Conservation (phyloP, 2,329 filamentous ascomycete genomes). For the Xylariaceae sp. region DNA sequence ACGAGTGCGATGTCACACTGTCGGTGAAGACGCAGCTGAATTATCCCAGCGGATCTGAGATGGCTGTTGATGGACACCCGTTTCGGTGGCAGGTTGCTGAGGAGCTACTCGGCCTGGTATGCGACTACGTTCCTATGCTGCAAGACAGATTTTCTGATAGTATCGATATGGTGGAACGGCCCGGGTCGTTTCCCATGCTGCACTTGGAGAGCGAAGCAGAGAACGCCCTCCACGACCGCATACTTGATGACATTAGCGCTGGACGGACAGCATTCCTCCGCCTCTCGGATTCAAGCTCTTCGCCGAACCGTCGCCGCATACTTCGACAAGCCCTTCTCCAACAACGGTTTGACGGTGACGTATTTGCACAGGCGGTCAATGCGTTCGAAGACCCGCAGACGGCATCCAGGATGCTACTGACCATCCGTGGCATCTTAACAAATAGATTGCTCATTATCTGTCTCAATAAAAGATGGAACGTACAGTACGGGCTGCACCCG, state of each 20-base stretch:
- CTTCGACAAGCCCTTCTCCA: too few relatives aligned
- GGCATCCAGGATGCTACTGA: slow-evolving; percentile 41
- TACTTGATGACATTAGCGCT: slow-evolving; percentile 42
- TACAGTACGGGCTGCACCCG: slow-evolving; percentile 60
- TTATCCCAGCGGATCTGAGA: slow-evolving; percentile 52
- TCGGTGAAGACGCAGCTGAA: slow-evolving; percentile 55
- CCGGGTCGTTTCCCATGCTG: slow-evolving; percentile 50
- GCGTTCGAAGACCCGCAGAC: slow-evolving; percentile 34
- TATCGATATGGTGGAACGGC: slow-evolving; percentile 42
- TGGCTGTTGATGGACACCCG: slow-evolving; percentile 50
- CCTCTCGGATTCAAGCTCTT: too few relatives aligned
- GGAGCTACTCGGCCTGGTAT: slow-evolving; percentile 39
- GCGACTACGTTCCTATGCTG: slow-evolving; percentile 38
- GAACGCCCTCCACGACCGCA: slow-evolving; percentile 37
- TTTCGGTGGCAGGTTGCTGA: slow-evolving; percentile 49
- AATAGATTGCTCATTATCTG: slow-evolving; percentile 57
- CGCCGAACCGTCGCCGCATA: too few relatives aligned
- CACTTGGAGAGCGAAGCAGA: slow-evolving; percentile 49
- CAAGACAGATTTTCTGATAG: slow-evolving; percentile 34
- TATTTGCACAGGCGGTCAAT: slow-evolving; percentile 18
- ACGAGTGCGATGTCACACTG: slow-evolving; percentile 60
- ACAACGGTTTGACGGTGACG: too few relatives aligned
- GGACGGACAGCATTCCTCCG: slow-evolving; percentile 28
- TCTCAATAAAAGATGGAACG: slow-evolving; percentile 64
- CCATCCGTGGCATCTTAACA: slow-evolving; percentile 62